phyloP scores from a whole-genome alignment of 495 filamentous ascomycete species.

The Trichoderma reesei region DNA sequence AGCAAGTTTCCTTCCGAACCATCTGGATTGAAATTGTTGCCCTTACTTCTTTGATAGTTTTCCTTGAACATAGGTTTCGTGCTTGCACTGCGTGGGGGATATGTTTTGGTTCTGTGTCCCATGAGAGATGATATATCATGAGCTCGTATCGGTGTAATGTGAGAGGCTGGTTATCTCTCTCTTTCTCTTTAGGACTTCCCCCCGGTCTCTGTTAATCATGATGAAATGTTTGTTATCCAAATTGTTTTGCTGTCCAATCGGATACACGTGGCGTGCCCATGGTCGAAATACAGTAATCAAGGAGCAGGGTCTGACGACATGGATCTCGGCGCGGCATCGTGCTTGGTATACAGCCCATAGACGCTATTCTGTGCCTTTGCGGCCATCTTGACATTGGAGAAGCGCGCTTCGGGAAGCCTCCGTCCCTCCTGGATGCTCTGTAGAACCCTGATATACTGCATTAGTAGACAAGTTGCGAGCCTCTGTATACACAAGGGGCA shows the following conservation, averaged over 20 bases:
- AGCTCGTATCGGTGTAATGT: not conserved
- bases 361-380: conserved; percentile 54
- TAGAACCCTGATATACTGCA: conserved; percentile 55
- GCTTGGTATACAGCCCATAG: conserved; percentile 35
- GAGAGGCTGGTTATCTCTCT: not conserved
- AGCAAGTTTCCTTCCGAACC: not conserved
- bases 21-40: too few species aligned
- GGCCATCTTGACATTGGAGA: conserved; percentile 51
- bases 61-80: not conserved
- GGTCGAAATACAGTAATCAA: not conserved
- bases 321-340: not conserved
- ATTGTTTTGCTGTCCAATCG: not conserved
- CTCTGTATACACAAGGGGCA: not conserved
- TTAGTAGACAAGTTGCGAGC: not conserved
- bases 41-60: not conserved
- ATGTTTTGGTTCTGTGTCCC: not conserved
- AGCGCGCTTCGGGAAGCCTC: conserved; percentile 63
- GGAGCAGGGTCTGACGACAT: not conserved
- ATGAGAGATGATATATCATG: not conserved
- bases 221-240: too few species aligned
- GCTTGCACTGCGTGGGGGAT: not conserved
- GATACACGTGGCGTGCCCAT: not conserved
- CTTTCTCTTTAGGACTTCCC: not conserved
- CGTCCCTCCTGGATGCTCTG: conserved; percentile 71
- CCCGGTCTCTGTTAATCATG: not conserved